Conservation (phyloP, 805 yeast species). For the Suhomyces tanzawaensis region DNA sequence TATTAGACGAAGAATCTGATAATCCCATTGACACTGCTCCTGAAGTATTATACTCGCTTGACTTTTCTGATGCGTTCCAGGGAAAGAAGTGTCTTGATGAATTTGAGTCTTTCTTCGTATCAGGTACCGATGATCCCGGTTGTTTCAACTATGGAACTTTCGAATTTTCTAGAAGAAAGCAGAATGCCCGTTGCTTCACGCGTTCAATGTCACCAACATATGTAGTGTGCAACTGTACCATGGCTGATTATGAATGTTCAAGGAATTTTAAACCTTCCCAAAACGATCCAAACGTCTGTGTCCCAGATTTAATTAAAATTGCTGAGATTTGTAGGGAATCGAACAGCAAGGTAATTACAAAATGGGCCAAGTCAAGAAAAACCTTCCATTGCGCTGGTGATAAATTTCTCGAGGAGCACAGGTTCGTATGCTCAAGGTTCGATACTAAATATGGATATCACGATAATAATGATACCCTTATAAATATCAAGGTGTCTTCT, state of each 20-base stretch:
- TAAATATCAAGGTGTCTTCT: slow-evolving; percentile 35
- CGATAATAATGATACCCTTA: slow-evolving; percentile 3
- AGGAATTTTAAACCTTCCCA: slow-evolving; percentile 38
- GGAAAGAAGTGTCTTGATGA: slow-evolving; percentile 51
- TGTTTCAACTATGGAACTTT: slow-evolving; percentile 74
- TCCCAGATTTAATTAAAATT: slow-evolving; percentile 29
- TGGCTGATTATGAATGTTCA: slow-evolving; percentile 69
- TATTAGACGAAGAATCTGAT: slow-evolving; percentile 14
- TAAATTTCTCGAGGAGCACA: slow-evolving; percentile 22
- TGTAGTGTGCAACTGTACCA: slow-evolving; percentile 61
- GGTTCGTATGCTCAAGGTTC: slow-evolving; percentile 36
- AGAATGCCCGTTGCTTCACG: slow-evolving; percentile 62
- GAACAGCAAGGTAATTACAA: slow-evolving; percentile 24
- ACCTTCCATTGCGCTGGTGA: slow-evolving; percentile 44
- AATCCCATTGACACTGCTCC: slow-evolving; percentile 6
- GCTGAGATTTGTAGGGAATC: slow-evolving; percentile 22
- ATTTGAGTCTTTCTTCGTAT: slow-evolving; percentile 63
- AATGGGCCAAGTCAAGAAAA: slow-evolving; percentile 41
- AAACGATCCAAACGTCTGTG: slow-evolving; percentile 45
- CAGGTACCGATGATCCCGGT: slow-evolving; percentile 36
- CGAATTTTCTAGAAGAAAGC: slow-evolving; percentile 60
- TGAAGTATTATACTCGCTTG: slow-evolving; percentile 40
- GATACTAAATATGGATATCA: not conserved
- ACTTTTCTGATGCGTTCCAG: slow-evolving; percentile 56
- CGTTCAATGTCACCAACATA: slow-evolving; percentile 44